phyloP scores from a whole-genome alignment of 306 rosid species.

The Malus domestica region ASM211411v1 NC_041799.1:1784001-1784500 shows the following conservation, averaged over 20 bases:
- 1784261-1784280: conserved; percentile 12
- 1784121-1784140: conserved; percentile 17
- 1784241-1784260: not conserved
- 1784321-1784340: conserved; percentile 14
- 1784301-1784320: conserved; percentile 16
- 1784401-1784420: conserved; percentile 19
- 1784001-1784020: not conserved
- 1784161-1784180: conserved; percentile 15
- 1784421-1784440: not conserved
- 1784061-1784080: not conserved
- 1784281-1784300: conserved; percentile 19
- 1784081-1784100: not conserved
- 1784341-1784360: not conserved
- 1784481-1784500: conserved; percentile 11
- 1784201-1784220: not conserved
- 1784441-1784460: not conserved
- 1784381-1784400: not conserved
- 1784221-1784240: not conserved
- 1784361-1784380: not conserved
- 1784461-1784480: not conserved
- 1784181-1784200: not conserved
- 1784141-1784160: not conserved
- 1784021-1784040: not conserved
- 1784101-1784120: not conserved
- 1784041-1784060: not conserved